A percentile compares a stretch with the other conserved stretches of the same genome.
Conservation (phyloP, 2,329 filamentous ascomycete genomes). For the Corinectria fuckeliana region DNA sequence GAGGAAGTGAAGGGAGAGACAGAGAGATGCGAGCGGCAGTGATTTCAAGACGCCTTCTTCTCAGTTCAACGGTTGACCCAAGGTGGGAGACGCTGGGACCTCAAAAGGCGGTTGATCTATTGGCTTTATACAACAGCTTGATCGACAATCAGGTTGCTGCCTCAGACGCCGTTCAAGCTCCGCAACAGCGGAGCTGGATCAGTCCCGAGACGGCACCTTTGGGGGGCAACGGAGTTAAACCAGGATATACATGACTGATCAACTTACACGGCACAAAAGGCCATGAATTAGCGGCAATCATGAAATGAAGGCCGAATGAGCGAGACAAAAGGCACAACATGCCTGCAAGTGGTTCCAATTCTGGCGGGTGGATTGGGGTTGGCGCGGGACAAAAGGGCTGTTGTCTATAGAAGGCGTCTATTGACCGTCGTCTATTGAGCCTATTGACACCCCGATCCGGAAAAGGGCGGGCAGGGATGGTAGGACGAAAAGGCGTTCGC, state of each 20-base stretch:
- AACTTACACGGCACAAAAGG: slow-evolving; percentile 9
- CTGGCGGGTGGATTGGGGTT: background rate
- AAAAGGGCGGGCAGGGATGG: background rate
- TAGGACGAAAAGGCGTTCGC: background rate
- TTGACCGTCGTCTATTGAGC: slow-evolving; percentile 17
- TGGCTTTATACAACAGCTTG: slow-evolving; percentile 19
- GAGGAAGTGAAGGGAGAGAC: slow-evolving; percentile 3
- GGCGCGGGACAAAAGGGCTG: background rate
- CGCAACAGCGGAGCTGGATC: background rate
- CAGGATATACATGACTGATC: slow-evolving; percentile 16
- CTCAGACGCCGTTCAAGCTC: background rate
- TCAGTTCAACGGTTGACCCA: slow-evolving; percentile 23
- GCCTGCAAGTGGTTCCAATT: background rate
- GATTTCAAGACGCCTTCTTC: background rate
- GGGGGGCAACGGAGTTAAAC: no score
- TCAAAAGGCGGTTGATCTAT: slow-evolving; percentile 10
- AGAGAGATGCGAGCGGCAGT: background rate
- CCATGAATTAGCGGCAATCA: slow-evolving; percentile 22
- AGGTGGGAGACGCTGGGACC: slow-evolving; percentile 26
- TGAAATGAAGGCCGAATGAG: slow-evolving; percentile 9
- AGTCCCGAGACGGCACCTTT: no score
- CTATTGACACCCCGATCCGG: background rate
- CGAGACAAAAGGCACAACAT: background rate
- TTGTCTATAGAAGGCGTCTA: slow-evolving; percentile 10
- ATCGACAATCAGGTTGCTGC: background rate